These are phyloP conservation scores for sorghum (Sorghum bicolor) DNA, from an alignment of 176 grass and related monocot species.

Conservation along the genomic window Sorghum_bicolor_NCBIv3 NC_012871.2:54557501-54558000, in stretches of 20 bases:
- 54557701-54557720: not conserved
- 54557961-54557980: slow-evolving; percentile 48
- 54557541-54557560: not conserved
- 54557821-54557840: not conserved
- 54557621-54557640: not conserved
- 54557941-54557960: slow-evolving; percentile 76
- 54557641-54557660: not conserved
- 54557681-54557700: slow-evolving; percentile 31
- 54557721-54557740: not conserved
- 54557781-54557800: not conserved
- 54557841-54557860: not conserved
- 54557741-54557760: no score
- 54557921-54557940: slow-evolving; percentile 50
- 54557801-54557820: not conserved
- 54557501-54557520: not conserved
- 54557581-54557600: slow-evolving; percentile 17
- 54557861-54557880: slow-evolving; percentile 19
- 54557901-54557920: slow-evolving; percentile 59
- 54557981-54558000: slow-evolving; percentile 67
- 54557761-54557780: not conserved
- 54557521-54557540: not conserved
- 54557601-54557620: slow-evolving; percentile 33
- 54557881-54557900: slow-evolving; percentile 61
- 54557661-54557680: slow-evolving; percentile 2
- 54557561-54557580: not conserved